phyloP scores from a whole-genome alignment of 805 yeast species.

The Wickerhamomyces sydowiorum region DNA sequence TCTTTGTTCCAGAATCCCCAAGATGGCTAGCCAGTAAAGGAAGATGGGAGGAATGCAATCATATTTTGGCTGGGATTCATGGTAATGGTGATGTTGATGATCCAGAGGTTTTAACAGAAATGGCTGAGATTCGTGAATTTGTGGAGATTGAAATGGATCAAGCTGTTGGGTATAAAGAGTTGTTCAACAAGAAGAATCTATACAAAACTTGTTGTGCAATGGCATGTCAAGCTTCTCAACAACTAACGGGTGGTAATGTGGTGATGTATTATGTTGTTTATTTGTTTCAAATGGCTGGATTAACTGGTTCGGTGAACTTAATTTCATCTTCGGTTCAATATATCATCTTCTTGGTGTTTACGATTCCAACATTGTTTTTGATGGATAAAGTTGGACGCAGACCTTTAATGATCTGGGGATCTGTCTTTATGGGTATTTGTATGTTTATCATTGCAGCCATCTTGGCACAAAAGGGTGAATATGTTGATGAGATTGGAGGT shows the following conservation, averaged over 20 bases:
- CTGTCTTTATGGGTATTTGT: slow-evolving; percentile 25
- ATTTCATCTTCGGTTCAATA: slow-evolving; percentile 29
- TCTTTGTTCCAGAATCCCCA: slow-evolving; percentile 52
- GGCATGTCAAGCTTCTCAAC: slow-evolving; percentile 29
- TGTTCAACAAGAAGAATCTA: slow-evolving; percentile 12
- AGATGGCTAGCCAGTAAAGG: slow-evolving; percentile 40
- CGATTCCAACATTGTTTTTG: slow-evolving; percentile 33
- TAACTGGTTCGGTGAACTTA: slow-evolving; percentile 23
- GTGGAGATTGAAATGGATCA: slow-evolving; percentile 53
- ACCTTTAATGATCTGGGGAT: slow-evolving; percentile 34
- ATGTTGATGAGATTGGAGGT: slow-evolving; percentile 16
- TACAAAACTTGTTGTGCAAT: slow-evolving; percentile 26
- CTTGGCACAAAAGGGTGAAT: slow-evolving; percentile 25
- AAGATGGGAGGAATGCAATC: slow-evolving; percentile 36
- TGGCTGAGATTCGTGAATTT: slow-evolving; percentile 45
- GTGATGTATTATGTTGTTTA: slow-evolving; percentile 32
- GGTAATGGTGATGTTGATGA: slow-evolving; percentile 42
- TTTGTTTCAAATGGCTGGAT: slow-evolving; percentile 36
- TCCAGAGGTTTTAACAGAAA: slow-evolving; percentile 23
- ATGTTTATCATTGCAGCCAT: slow-evolving; percentile 26
- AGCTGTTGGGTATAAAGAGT: slow-evolving; percentile 21
- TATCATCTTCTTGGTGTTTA: slow-evolving; percentile 28
- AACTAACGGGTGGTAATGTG: slow-evolving; percentile 30
- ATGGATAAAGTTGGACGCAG: slow-evolving; percentile 37
- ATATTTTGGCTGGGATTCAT: slow-evolving; percentile 39